Percentiles rank a stretch among this genome's conserved stretches.
Conservation (phyloP, 495 filamentous ascomycete species). For the Penicillium steckii region DNA sequence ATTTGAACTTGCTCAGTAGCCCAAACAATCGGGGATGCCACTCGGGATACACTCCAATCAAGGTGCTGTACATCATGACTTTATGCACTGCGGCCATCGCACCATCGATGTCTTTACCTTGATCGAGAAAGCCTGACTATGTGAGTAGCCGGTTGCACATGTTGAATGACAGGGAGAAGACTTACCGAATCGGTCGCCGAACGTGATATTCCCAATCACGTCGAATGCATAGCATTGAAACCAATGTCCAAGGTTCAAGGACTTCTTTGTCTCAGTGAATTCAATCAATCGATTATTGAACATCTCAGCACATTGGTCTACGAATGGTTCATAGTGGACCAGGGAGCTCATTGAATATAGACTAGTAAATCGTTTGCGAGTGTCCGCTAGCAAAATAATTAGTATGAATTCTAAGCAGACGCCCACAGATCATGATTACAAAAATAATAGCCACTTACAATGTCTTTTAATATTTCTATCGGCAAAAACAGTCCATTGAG, state of each 20-base stretch:
- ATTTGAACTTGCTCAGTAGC: slow-evolving; percentile 36
- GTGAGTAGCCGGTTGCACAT: no score
- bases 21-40: slow-evolving; percentile 45
- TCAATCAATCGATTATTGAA: slow-evolving; percentile 45
- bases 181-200: slow-evolving; percentile 55
- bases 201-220: slow-evolving; percentile 66
- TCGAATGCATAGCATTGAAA: slow-evolving; percentile 61
- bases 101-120: slow-evolving; percentile 63
- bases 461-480: slow-evolving; percentile 44
- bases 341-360: slow-evolving; percentile 54
- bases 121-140: slow-evolving; percentile 53
- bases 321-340: slow-evolving; percentile 54
- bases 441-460: slow-evolving; percentile 15
- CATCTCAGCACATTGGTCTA: slow-evolving; percentile 50
- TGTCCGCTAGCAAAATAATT: slow-evolving; percentile 24
- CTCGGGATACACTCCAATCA: slow-evolving; percentile 48
- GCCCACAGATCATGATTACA: no score
- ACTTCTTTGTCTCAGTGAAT: slow-evolving; percentile 28
- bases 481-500: slow-evolving; percentile 40
- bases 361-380: slow-evolving; percentile 39
- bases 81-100: slow-evolving; percentile 54
- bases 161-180: no score
- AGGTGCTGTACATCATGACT: slow-evolving; percentile 55
- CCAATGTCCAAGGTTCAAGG: slow-evolving; percentile 51
- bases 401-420: no score